These are phyloP conservation scores for Euphorbia tirucalli DNA, from an alignment of 345 rosid species.

Conservation along the genomic window DNA sequence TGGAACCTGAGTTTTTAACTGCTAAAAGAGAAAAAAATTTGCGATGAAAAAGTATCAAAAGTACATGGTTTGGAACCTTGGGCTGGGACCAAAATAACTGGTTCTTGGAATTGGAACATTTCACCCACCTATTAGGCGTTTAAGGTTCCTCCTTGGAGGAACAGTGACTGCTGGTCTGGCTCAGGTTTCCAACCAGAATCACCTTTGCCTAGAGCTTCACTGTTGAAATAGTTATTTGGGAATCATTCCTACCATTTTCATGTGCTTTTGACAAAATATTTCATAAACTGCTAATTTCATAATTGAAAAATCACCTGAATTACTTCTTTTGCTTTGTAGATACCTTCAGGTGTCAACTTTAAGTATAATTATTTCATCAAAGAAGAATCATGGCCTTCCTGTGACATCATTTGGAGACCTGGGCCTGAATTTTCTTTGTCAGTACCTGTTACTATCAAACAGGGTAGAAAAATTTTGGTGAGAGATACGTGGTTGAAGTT, in stretches of 20 bases:
- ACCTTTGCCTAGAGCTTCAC: neutral
- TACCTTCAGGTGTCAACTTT: constrained; percentile 65
- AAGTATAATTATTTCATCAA: constrained; percentile 77
- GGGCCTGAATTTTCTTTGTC: constrained; percentile 81
- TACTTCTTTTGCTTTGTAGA: constrained; percentile 45
- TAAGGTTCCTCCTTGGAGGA: neutral
- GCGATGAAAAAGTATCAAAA: neutral
- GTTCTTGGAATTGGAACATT: neutral
- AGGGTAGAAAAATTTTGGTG: constrained; percentile 46
- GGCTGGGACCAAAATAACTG: neutral
- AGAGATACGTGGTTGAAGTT: constrained; percentile 82
- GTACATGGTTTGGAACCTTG: neutral
- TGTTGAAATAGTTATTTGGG: neutral
- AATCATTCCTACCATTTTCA: neutral
- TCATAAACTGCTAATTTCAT: neutral
- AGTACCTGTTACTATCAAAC: constrained; percentile 43
- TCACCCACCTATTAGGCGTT: neutral
- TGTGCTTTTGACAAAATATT: neutral
- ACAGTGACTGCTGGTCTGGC: neutral
- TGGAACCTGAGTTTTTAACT: neutral
- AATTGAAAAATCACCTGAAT: constrained; percentile 5
- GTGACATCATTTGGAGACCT: constrained; percentile 69
- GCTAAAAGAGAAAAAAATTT: neutral
- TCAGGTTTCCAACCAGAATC: neutral
- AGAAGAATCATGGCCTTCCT: constrained; percentile 44